phyloP scores from a whole-genome alignment of 2,329 filamentous ascomycete genomes.

The Aspergillus calidoustus region DNA sequence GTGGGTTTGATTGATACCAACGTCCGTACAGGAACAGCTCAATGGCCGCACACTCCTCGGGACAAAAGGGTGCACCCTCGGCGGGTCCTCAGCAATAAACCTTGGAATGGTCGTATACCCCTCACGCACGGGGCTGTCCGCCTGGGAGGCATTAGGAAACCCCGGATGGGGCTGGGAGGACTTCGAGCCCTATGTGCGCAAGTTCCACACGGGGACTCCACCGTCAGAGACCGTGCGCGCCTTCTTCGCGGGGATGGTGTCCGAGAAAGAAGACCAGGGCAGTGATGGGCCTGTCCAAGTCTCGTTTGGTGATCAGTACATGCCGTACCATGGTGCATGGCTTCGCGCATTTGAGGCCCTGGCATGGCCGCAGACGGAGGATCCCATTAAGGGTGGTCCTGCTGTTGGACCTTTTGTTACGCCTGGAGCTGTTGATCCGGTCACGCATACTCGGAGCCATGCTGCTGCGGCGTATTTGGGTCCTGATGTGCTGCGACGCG shows the following conservation, averaged over 20 bases:
- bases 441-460: conserved; percentile 22
- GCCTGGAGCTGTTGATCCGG: conserved; percentile 23
- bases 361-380: conserved; percentile 21
- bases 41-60: conserved; percentile 47
- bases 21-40: conserved; percentile 29
- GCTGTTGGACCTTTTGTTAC: conserved; percentile 20
- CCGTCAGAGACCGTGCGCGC: conserved; percentile 14
- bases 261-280: conserved; percentile 32
- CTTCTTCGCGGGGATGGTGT: not conserved
- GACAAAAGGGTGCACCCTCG: conserved; percentile 54
- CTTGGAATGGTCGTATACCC: conserved; percentile 36
- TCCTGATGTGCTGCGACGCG: conserved; percentile 39
- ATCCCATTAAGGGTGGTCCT: conserved; percentile 21
- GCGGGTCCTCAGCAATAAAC: conserved; percentile 54
- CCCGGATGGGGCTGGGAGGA: conserved; percentile 50
- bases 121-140: conserved; percentile 46
- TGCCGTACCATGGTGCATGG: conserved; percentile 24
- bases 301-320: conserved; percentile 25
- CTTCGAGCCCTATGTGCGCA: conserved; percentile 56
- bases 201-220: conserved; percentile 39
- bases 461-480: conserved; percentile 23
- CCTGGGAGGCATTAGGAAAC: conserved; percentile 53
- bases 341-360: conserved; percentile 21
- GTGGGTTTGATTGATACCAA: not conserved
- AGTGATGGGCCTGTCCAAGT: conserved; percentile 27